These are phyloP conservation scores for Alternaria sp. DNA, from an alignment of 2,329 filamentous ascomycete species.

Conservation along the genomic window DNA sequence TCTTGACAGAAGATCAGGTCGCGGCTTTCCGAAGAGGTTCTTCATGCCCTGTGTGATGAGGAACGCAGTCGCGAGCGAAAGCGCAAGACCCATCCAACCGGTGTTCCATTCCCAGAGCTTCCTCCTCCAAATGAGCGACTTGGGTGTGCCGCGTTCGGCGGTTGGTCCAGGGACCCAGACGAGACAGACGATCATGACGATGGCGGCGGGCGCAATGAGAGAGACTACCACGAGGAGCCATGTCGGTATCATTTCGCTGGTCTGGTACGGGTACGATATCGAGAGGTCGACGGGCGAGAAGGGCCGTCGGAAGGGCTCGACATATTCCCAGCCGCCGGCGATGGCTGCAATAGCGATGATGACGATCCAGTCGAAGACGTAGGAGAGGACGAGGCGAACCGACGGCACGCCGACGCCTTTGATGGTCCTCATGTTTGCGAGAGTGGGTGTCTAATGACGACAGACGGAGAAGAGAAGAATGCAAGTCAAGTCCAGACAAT, in stretches of 20 bases:
- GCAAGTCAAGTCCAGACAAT: conserved; percentile 3
- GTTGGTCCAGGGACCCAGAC: conserved; percentile 74
- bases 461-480: conserved; percentile 6
- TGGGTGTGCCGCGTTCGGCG: conserved; percentile 67
- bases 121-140: conserved; percentile 72
- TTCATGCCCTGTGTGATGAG: conserved; percentile 88
- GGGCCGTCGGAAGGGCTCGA: conserved; percentile 70
- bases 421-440: conserved; percentile 33
- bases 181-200: conserved; percentile 73
- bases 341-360: conserved; percentile 66
- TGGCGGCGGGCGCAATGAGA: conserved; percentile 67
- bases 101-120: conserved; percentile 92
- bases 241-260: conserved; percentile 74
- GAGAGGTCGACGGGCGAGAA: conserved; percentile 76
- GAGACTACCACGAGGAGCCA: conserved; percentile 69
- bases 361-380: conserved; percentile 76
- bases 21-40: conserved; percentile 70
- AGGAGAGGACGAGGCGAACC: conserved; percentile 66
- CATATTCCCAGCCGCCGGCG: conserved; percentile 64
- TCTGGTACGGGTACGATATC: conserved; percentile 78
- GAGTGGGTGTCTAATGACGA: conserved; percentile 1
- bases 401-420: conserved; percentile 47
- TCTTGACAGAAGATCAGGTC: conserved; percentile 69
- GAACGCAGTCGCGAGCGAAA: conserved; percentile 75
- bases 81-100: conserved; percentile 80